Evolutionary conservation across 202 grass and related monocot genomes (phyloP).

Genomic region (Cymbopogon flexuosus): DNA sequence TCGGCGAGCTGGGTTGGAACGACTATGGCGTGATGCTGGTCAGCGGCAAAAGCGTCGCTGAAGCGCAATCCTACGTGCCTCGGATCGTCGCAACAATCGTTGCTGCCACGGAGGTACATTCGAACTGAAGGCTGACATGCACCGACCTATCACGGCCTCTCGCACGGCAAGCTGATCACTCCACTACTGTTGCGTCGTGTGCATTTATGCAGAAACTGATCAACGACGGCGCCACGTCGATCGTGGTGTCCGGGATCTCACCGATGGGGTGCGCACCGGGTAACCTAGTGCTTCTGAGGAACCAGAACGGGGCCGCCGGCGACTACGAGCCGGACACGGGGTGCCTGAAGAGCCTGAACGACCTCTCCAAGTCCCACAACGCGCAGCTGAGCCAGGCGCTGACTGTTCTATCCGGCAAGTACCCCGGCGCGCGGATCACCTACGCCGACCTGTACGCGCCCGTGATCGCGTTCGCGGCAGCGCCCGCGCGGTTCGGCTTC

Average conservation of each 20-base stretch:
- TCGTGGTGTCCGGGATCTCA: slow-evolving; percentile 28
- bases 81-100: slow-evolving; percentile 17
- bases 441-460: slow-evolving; percentile 45
- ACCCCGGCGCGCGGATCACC: slow-evolving; percentile 20
- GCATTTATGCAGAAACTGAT: slow-evolving; percentile 41
- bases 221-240: slow-evolving; percentile 25
- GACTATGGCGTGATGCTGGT: slow-evolving; percentile 37
- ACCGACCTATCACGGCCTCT: no score
- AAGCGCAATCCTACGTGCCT: slow-evolving; percentile 29
- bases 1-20: slow-evolving; percentile 55
- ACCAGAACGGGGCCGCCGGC: not conserved
- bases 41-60: slow-evolving; percentile 8
- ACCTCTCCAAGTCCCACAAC: slow-evolving; percentile 34
- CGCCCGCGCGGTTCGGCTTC: slow-evolving; percentile 27
- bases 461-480: not conserved
- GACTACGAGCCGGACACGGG: slow-evolving; percentile 39
- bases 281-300: slow-evolving; percentile 1
- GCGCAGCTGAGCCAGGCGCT: slow-evolving; percentile 16
- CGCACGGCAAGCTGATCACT: no score
- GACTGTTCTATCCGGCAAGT: not conserved
- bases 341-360: slow-evolving; percentile 43
- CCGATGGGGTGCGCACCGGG: slow-evolving; percentile 32
- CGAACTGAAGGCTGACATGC: no score
- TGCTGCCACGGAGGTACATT: slow-evolving; percentile 25
- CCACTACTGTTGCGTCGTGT: not conserved